A percentile compares a stretch with the other conserved stretches of the same genome.
phyloP scores from a whole-genome alignment of 2,329 filamentous ascomycete species.

The Cordyceps javanica region DNA sequence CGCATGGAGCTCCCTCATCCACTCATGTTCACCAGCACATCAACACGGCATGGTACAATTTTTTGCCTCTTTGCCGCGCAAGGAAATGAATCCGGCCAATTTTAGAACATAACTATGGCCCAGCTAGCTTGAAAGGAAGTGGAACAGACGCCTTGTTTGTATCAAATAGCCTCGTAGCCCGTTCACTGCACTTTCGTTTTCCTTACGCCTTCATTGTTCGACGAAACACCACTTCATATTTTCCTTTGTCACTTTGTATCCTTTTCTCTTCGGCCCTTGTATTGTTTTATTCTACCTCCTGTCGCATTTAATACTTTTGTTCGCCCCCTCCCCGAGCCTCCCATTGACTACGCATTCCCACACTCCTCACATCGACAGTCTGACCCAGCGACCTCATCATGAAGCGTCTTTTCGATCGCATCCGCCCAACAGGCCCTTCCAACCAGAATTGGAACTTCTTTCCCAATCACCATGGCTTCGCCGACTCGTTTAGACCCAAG shows the following conservation, averaged over 20 bases:
- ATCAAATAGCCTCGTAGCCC: neutral
- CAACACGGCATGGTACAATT: neutral
- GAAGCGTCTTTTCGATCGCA: neutral
- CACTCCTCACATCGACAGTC: too few relatives aligned
- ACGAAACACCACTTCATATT: neutral
- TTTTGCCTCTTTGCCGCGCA: neutral
- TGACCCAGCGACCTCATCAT: neutral
- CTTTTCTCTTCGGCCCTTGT: neutral
- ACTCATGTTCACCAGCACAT: neutral
- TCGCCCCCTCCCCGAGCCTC: neutral
- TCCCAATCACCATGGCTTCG: neutral
- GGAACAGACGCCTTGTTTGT: neutral
- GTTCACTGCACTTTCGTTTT: neutral
- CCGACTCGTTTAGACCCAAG: slow-evolving; percentile 5
- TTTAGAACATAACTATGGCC: neutral
- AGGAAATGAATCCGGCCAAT: neutral
- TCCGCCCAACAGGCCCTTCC: neutral
- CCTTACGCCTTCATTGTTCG: neutral
- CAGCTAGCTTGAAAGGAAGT: too few relatives aligned
- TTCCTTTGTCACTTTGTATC: slow-evolving; percentile 11
- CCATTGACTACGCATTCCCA: too few relatives aligned
- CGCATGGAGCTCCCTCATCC: neutral
- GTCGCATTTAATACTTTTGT: neutral
- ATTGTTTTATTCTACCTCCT: slow-evolving; percentile 7
- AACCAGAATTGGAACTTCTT: slow-evolving; percentile 8